phyloP scores from a whole-genome alignment of 2,329 filamentous ascomycete species.

The Colletotrichum truncatum region DNA sequence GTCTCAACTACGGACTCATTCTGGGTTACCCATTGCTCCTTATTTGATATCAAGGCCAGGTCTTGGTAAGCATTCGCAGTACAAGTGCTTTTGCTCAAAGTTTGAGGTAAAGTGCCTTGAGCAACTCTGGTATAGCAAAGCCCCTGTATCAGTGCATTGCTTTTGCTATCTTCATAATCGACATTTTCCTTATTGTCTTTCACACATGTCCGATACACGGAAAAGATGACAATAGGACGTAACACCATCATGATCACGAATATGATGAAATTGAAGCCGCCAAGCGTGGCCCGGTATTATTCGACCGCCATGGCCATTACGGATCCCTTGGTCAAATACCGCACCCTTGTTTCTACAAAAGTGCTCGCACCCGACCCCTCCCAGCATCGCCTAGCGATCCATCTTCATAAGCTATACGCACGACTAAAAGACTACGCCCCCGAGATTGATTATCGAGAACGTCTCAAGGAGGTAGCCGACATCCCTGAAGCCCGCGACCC shows the following conservation, averaged over 20 bases:
- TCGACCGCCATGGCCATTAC: slow-evolving; percentile 67
- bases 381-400: slow-evolving; percentile 77
- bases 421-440: slow-evolving; percentile 83
- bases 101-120: not conserved
- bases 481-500: slow-evolving; percentile 46
- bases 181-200: not conserved
- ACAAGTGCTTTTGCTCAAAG: not conserved
- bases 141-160: not conserved
- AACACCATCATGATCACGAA: slow-evolving; percentile 12
- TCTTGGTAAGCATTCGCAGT: too few species aligned
- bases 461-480: slow-evolving; percentile 68
- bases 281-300: slow-evolving; percentile 35
- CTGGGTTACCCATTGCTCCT: too few species aligned
- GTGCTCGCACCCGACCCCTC: slow-evolving; percentile 74
- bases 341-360: slow-evolving; percentile 73
- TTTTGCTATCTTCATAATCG: not conserved
- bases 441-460: slow-evolving; percentile 72
- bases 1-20: too few species aligned
- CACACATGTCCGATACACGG: not conserved
- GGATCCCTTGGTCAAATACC: slow-evolving; percentile 81
- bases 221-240: not conserved
- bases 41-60: too few species aligned
- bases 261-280: slow-evolving; percentile 33
- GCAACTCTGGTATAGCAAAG: not conserved
- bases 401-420: slow-evolving; percentile 80